These are phyloP conservation scores for Fusarium duplospermum DNA, from an alignment of 2,329 filamentous ascomycete genomes.

Conservation along the genomic window DNA sequence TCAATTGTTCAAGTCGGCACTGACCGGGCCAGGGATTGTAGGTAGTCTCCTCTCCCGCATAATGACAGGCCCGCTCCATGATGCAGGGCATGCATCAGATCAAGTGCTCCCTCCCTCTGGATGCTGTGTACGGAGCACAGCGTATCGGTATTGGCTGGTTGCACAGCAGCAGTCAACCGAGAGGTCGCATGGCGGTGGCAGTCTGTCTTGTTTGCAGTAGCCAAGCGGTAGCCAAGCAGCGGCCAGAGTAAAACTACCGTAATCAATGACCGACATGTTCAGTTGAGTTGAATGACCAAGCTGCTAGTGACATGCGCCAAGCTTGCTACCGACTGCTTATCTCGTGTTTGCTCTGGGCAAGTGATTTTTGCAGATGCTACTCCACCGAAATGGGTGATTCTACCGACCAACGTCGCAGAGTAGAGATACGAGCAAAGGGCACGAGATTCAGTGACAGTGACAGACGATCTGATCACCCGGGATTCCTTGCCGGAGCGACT, in stretches of 20 bases:
- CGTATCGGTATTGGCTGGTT: not conserved
- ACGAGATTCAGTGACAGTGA: not conserved
- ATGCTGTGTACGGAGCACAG: not conserved
- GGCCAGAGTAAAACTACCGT: slow-evolving; percentile 14
- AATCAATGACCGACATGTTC: not conserved
- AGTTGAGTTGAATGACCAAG: not conserved
- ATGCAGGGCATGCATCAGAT: slow-evolving; percentile 6
- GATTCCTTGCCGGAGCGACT: not conserved
- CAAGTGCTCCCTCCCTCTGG: not conserved
- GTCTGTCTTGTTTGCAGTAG: not conserved
- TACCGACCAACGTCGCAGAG: not conserved
- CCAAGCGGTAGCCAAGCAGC: not conserved
- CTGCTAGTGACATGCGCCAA: slow-evolving; percentile 34
- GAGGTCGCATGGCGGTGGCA: not conserved
- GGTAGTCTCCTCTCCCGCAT: not conserved
- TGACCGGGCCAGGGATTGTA: slow-evolving; percentile 15
- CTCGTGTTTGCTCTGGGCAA: slow-evolving; percentile 22
- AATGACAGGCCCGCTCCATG: not conserved
- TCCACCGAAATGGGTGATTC: not conserved
- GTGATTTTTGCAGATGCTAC: not conserved
- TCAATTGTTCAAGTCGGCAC: slow-evolving; percentile 11
- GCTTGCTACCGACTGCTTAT: slow-evolving; percentile 16
- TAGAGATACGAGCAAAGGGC: slow-evolving; percentile 1
- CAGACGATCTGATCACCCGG: slow-evolving; percentile 6
- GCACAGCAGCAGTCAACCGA: not conserved